Base-by-base conservation (phyloP, 2,329 filamentous ascomycete species). In the Fusarium sp. region DNA sequence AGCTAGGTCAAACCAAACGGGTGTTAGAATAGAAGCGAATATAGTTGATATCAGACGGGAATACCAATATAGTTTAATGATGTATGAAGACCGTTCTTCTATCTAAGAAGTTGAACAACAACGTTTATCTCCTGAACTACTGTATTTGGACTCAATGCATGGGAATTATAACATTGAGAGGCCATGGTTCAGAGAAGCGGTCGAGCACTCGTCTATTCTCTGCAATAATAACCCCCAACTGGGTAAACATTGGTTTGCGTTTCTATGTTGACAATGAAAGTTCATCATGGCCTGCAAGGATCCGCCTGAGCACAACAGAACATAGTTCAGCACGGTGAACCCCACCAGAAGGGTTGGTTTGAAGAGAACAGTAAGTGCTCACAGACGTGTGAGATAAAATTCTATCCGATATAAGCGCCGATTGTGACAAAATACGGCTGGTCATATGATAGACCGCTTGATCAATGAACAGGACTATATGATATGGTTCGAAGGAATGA, bases 311-410 rank as follows among this genome's bases (percentile, higher is more conserved):
- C 44, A n/a, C 41, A 57, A 47, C 24, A 31, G 24, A 31, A 59
- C 18, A 33, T 51, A 65, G 51, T 24, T 39, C 35, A 41, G 49
- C 35, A 52, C 39, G 15, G 39, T 26, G 31, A 58, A 44, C 41
- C n/a, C 49, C 36, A 45, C 42, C 58, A 48, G n/a, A 15, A 71
- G 44, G 52, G 55, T 31, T 35, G 22, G 18, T 22, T 35, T 63
- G n/a, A 33, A 54, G 49, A 39, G 57, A 41, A 41, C 41, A 75
- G 59, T 61, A 59, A 66, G 59, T 69, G 57, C 57, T 51, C 35
- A 11, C 35, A 49, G n/a, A 15, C 24, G 20, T 31, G 12, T n/a
- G 41, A 17, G 18, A 35, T 49, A 66, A 66, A 39, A 38, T 20
- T 35, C 12, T 35, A 35, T 38, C n/a, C 58, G 28, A 66, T 31